These are phyloP conservation scores for Boletus sp. DNA, from an alignment of 768 basidiomycete species.

Conservation along the genomic window DNA sequence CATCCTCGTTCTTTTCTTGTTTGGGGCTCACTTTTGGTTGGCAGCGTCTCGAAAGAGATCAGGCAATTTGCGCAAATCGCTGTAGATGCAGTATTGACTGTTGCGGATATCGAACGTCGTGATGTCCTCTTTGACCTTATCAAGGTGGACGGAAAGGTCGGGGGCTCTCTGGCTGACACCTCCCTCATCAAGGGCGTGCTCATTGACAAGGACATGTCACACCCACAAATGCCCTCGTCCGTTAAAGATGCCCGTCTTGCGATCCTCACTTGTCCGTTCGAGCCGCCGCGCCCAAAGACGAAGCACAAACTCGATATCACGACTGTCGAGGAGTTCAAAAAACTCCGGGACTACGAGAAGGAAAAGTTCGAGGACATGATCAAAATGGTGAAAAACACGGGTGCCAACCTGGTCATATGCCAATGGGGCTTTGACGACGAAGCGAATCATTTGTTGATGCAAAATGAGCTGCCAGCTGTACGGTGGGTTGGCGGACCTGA, in stretches of 20 bases:
- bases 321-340: slow-evolving; percentile 94
- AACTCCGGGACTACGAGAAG: slow-evolving; percentile 91
- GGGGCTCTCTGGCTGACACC: slow-evolving; percentile 94
- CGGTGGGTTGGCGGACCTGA: slow-evolving; percentile 99
- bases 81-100: slow-evolving; percentile 91
- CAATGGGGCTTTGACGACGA: slow-evolving; percentile 99
- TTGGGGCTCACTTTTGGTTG: slow-evolving; percentile 1
- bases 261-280: slow-evolving; percentile 98
- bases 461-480: slow-evolving; percentile 95
- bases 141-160: slow-evolving; percentile 99
- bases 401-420: slow-evolving; percentile 97
- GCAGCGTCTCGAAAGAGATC: slow-evolving; percentile 94
- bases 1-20: neutral
- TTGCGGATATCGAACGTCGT: slow-evolving; percentile 90
- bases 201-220: slow-evolving; percentile 99
- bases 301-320: slow-evolving; percentile 99
- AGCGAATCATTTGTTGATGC: slow-evolving; percentile 96
- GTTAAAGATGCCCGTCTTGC: slow-evolving; percentile 90
- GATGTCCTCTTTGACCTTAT: slow-evolving; percentile 98
- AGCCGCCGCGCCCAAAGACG: slow-evolving; percentile 97
- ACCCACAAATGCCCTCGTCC: slow-evolving; percentile 92
- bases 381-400: slow-evolving; percentile 90
- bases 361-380: slow-evolving; percentile 98
- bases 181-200: slow-evolving; percentile 95
- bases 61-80: slow-evolving; percentile 96